Conservation (phyloP, 2,329 filamentous ascomycete genomes). For the Colletotrichum nymphaeae region DNA sequence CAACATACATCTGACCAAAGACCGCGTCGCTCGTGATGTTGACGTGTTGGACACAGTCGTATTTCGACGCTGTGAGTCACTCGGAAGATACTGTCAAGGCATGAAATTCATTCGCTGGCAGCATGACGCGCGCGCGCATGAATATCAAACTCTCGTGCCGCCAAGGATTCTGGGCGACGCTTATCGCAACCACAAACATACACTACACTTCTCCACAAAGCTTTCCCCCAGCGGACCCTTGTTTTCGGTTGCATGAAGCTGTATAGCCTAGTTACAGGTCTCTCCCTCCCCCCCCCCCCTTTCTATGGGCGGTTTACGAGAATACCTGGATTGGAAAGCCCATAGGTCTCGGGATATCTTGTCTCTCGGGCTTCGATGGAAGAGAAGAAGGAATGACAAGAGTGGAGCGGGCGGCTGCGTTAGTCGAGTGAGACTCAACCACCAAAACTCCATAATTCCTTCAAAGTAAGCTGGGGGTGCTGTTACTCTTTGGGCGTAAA, state of each 20-base stretch:
- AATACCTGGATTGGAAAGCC: neutral
- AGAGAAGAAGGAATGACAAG: neutral
- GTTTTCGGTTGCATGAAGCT: neutral
- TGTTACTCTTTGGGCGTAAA: neutral
- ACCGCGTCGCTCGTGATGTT: neutral
- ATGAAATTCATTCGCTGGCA: neutral
- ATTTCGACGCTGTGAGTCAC: neutral
- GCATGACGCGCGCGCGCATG: neutral
- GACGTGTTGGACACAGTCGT: neutral
- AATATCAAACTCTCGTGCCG: neutral
- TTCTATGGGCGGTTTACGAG: neutral
- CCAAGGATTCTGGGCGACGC: neutral
- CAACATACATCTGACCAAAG: neutral
- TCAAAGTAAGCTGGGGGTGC: neutral
- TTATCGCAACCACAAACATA: neutral
- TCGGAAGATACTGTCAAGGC: neutral
- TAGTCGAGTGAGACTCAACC: neutral
- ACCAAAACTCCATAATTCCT: neutral
- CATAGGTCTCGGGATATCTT: neutral
- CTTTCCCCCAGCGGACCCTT: neutral
- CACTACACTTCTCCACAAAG: neutral
- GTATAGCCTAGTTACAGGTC: neutral
- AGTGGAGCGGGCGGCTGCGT: neutral
- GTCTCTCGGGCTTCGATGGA: neutral
- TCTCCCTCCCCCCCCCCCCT: neutral